Evolutionary conservation across 257 asterid species (phyloP).

Genomic region (Plantago elongata): DNA sequence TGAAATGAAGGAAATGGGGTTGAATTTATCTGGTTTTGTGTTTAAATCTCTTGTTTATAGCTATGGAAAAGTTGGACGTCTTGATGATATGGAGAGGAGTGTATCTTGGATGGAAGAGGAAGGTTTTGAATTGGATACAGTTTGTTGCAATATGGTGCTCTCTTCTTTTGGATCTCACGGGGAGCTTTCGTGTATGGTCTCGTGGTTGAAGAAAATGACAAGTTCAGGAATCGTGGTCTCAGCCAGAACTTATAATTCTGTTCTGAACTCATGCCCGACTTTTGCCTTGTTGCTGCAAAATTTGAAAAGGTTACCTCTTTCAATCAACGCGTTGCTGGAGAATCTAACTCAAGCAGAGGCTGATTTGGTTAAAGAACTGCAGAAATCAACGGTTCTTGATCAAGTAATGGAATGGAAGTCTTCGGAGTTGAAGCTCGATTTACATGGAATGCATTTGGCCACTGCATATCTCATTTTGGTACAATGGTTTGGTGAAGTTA

Average conservation of each 20-base stretch:
- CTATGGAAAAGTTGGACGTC: slow-evolving; percentile 64
- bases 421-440: slow-evolving; percentile 66
- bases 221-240: slow-evolving; percentile 36
- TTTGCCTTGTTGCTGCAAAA: slow-evolving; percentile 43
- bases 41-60: slow-evolving; percentile 55
- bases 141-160: slow-evolving; percentile 74
- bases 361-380: slow-evolving; percentile 46
- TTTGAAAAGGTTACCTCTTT: slow-evolving; percentile 44
- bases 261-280: slow-evolving; percentile 61
- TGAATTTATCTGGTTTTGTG: slow-evolving; percentile 55
- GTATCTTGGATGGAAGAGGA: slow-evolving; percentile 40
- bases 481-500: slow-evolving; percentile 65
- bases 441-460: slow-evolving; percentile 87
- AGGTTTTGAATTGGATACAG: slow-evolving; percentile 67
- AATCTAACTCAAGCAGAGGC: slow-evolving; percentile 44
- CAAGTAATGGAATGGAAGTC: slow-evolving; percentile 51
- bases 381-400: slow-evolving; percentile 42
- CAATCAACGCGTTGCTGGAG: slow-evolving; percentile 42
- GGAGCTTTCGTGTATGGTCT: slow-evolving; percentile 47
- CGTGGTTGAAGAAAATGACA: slow-evolving; percentile 64
- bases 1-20: slow-evolving; percentile 58
- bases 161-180: slow-evolving; percentile 61
- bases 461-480: slow-evolving; percentile 65
- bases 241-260: slow-evolving; percentile 67
- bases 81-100: slow-evolving; percentile 69